These are phyloP conservation scores for Lactarius sanguifluus DNA, from an alignment of 768 basidiomycete genomes.

Conservation along the genomic window DNA sequence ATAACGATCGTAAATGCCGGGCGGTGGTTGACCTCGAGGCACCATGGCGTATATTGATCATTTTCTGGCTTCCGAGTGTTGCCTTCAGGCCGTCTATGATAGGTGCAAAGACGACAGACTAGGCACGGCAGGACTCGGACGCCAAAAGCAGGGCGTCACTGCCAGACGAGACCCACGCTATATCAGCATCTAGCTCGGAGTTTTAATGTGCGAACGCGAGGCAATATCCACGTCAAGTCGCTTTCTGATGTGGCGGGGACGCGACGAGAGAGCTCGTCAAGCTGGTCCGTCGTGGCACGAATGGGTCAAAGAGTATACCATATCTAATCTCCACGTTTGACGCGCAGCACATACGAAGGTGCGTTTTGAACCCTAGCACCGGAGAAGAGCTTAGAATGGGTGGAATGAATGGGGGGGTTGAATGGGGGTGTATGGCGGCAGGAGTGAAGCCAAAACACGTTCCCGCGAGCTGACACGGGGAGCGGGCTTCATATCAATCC, in stretches of 20 bases:
- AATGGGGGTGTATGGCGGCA: slow-evolving; percentile 9
- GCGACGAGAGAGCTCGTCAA: slow-evolving; percentile 3
- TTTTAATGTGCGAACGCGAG: slow-evolving; percentile 23
- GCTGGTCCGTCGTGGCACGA: slow-evolving; percentile 6
- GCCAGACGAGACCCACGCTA: slow-evolving; percentile 18
- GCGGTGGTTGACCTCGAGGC: slow-evolving; percentile 25
- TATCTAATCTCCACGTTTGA: neutral
- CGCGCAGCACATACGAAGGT: neutral
- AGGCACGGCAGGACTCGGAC: neutral
- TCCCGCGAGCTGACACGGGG: slow-evolving; percentile 13
- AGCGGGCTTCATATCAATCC: slow-evolving; percentile 9
- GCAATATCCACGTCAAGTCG: slow-evolving; percentile 14
- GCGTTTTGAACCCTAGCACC: slow-evolving; percentile 4
- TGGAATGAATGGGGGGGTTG: neutral
- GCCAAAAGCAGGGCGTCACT: slow-evolving; percentile 1
- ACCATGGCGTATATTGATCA: slow-evolving; percentile 19
- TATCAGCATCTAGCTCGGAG: slow-evolving; percentile 18
- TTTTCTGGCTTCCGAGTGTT: slow-evolving; percentile 19
- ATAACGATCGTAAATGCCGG: slow-evolving; percentile 27
- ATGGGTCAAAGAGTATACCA: neutral
- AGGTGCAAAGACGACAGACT: slow-evolving; percentile 16
- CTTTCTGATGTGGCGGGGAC: slow-evolving; percentile 12
- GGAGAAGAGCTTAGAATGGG: slow-evolving; percentile 11
- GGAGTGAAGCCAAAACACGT: slow-evolving; percentile 22
- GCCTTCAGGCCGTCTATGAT: slow-evolving; percentile 16